These are phyloP conservation scores for Cylindrotheca closterium DNA, from an alignment of 108 stramenopile species.

Conservation along the genomic window DNA sequence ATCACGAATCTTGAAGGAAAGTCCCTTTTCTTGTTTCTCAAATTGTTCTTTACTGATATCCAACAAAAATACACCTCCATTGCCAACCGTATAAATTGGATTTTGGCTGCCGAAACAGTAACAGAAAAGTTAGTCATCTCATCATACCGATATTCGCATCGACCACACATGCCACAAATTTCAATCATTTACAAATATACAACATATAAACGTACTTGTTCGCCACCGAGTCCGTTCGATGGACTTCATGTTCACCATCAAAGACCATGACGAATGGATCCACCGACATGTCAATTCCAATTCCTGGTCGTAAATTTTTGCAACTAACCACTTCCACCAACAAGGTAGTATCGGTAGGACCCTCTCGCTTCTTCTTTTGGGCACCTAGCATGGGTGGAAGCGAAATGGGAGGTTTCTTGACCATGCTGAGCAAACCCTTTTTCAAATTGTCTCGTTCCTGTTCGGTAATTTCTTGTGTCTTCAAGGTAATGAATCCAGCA, in stretches of 20 bases:
- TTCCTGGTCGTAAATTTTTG: background rate
- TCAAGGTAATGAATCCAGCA: background rate
- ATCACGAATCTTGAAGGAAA: conserved; percentile 67
- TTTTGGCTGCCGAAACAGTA: conserved; percentile 41
- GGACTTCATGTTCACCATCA: background rate
- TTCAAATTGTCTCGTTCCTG: background rate
- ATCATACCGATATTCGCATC: too few species aligned
- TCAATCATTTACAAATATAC: too few species aligned
- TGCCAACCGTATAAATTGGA: conserved; percentile 77
- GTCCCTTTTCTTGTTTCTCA: conserved; percentile 59
- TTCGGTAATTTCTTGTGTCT: background rate
- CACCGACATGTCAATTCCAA: background rate
- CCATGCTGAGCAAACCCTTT: too few species aligned
- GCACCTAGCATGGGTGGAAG: too few species aligned
- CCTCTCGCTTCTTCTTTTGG: too few species aligned
- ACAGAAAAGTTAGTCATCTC: too few species aligned
- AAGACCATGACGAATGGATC: background rate
- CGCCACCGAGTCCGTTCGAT: background rate
- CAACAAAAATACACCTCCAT: conserved; percentile 62
- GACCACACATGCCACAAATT: too few species aligned
- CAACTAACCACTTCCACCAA: background rate
- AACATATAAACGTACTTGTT: too few species aligned
- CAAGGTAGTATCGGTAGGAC: background rate
- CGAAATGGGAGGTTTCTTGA: too few species aligned
- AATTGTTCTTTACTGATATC: conserved; percentile 44